Percentiles rank a stretch among this genome's conserved stretches.
Conservation (phyloP, 257 asterid genomes). For the Nicotiana otophora region DNA sequence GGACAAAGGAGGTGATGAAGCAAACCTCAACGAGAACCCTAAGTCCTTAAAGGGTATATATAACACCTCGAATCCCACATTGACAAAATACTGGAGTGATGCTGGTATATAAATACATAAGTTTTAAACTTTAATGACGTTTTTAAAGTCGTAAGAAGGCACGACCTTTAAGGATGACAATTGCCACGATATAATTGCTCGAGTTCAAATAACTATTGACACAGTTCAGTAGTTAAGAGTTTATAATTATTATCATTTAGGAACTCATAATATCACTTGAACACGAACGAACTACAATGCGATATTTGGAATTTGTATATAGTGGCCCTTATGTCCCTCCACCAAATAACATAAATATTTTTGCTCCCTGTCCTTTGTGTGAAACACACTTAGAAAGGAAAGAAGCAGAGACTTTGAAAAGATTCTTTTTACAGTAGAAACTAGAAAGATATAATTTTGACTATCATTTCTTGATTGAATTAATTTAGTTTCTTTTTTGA, state of each 20-base stretch:
- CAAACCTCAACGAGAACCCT: too few species aligned
- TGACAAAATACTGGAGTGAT: too few species aligned
- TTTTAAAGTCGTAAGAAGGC: too few species aligned
- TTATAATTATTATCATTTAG: not conserved
- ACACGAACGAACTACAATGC: not conserved
- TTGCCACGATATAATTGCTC: too few species aligned
- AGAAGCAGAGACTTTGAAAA: not conserved
- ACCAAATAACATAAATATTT: not conserved
- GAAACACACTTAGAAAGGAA: not conserved
- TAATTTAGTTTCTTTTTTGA: constrained; percentile 4
- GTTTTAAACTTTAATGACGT: fast-evolving
- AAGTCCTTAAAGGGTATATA: too few species aligned
- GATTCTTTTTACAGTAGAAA: not conserved
- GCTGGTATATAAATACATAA: too few species aligned
- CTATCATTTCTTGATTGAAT: constrained; percentile 1
- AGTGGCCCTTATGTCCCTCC: not conserved
- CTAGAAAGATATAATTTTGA: not conserved
- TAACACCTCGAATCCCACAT: too few species aligned
- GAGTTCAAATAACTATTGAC: too few species aligned
- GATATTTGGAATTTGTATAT: not conserved
- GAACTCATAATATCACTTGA: not conserved
- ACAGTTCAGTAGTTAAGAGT: not conserved
- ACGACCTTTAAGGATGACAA: too few species aligned
- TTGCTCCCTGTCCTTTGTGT: not conserved
- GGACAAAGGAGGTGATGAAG: too few species aligned